Evolutionary conservation across 2,329 filamentous ascomycete genomes (phyloP), one percentile per base, ranked within the genome.

Genomic region (Coleophoma crateriformis): DNA sequence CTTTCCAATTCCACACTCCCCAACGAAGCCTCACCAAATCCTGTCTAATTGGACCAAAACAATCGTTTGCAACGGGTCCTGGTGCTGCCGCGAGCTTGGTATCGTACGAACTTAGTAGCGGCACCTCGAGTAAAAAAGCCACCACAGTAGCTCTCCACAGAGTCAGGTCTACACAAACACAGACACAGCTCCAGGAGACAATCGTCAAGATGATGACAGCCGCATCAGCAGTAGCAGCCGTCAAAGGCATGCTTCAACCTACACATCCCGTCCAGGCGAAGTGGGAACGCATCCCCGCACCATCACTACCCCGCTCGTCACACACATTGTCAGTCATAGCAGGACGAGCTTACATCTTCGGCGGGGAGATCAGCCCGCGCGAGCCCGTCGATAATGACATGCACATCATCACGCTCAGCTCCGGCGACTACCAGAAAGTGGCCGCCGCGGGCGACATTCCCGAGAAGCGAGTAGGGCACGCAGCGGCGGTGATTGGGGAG

Each of bases 311-410:
- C 37, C 83, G 88, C 48, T 92, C 88, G 1, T 90, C 88, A 0
- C 88, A 94, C 62, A 78, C 80, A 3, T 65, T 90, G 57, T 77
- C 87, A 40, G 72, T 85, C 38, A 67, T 85, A 19, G 71, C 70
- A 42, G 70, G 75, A 13, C 74, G 71, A n/a, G 76, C 78, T 41
- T 85, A 82, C 66, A 74, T 95, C 59, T 95, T 90, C 62, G 89
- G 90, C 52, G 90, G 89, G 57, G 88, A 94, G 65, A 67, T 84
- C 45, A 69, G 73, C 42, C 77, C 85, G 3, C 75, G 82, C 44
- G 71, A 87, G 61, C 84, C 85, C 7, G 76, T 85, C 49, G 87
- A 90, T 68, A 88, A 89, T 62, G 75, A 82, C 57, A 76, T 94
- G 65, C 84, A 90, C 63, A 70, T 81, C 47, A 61, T 92, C 43